These are phyloP conservation scores for Syzygium syzygioides DNA, from an alignment of 441 rosid genomes.

Conservation along the genomic window DNA sequence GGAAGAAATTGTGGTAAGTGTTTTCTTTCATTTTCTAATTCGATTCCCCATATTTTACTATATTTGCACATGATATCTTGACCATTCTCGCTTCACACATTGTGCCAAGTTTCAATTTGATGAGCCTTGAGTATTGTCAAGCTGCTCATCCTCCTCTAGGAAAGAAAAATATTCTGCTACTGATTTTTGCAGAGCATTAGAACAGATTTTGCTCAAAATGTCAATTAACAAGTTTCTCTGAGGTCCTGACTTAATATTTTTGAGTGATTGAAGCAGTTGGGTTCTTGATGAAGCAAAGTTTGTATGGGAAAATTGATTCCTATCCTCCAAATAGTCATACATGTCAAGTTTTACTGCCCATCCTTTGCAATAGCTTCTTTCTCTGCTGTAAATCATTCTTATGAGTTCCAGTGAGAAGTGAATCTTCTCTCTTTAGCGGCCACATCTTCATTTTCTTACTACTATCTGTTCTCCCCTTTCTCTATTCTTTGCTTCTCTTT, in stretches of 20 bases:
- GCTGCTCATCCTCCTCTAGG: background rate
- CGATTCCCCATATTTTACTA: background rate
- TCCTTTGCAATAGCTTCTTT: background rate
- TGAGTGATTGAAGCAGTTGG: background rate
- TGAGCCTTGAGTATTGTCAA: background rate
- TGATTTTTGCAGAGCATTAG: background rate
- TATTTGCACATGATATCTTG: background rate
- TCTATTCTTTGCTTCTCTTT: background rate
- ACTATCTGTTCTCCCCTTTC: background rate
- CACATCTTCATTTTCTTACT: background rate
- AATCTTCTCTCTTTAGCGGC: background rate
- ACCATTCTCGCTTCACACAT: background rate
- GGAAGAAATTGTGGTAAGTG: slow-evolving; percentile 66
- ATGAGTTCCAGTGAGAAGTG: background rate
- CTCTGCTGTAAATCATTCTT: background rate
- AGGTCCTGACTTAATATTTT: background rate
- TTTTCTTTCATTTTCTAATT: background rate
- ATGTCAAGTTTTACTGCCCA: background rate
- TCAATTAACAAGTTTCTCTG: background rate
- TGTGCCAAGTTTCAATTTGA: background rate
- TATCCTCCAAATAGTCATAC: background rate
- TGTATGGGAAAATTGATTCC: background rate
- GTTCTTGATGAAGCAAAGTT: background rate
- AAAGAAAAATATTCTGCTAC: background rate
- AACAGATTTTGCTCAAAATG: background rate